Base-by-base conservation (phyloP, 129 eudicot species). In the Pittosporum tobira region DNA sequence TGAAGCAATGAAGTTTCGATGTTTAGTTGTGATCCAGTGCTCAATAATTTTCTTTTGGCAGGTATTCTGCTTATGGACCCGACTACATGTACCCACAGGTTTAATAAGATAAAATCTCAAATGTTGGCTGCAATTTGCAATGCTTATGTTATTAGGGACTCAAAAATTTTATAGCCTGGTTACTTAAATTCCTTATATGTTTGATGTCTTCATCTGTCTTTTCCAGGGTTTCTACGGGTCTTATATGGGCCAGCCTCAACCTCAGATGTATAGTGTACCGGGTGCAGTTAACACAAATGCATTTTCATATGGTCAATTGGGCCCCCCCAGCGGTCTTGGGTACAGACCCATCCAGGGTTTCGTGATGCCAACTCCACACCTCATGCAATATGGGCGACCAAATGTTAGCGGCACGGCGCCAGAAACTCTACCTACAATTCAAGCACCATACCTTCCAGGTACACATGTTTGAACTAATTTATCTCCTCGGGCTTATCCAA, bases 81-180 rank as follows among this genome's bases (percentile, higher is more conserved):
- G 88, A 74, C 51, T 77, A 81, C 60, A 59, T 77, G 59, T 77
- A 54, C 59, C 84, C 81, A 11, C 88, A 81, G 88, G 88, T 74
- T n/a, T 48, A 70, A 29, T 51, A 45, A 40, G 34, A 25, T 27
- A 52, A 37, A 10, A 51, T n/a, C 59, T 26, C 49, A 50, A 31
- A 44, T 38, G 30, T 45, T 27, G 23, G 28, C 19, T 62, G 31
- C 50, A 27, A 30, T 36, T 71, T 27, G 20, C 5, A 30, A 37
- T 34, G 5, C 22, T 3, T 45, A 52, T 19, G 28, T 57, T 47
- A 18, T 29, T 18, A 20, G 26, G 6, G 40, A 46, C 26, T 26
- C 6, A n/a, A 71, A 16, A 20, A 22, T 13, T 47, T 12, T 21
- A 26, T 51, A 40, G 13, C 21, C 5, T 14, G 18, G 9, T 63